Base-by-base conservation (phyloP, 768 basidiomycete species). In the Sarcodon sp. region DNA sequence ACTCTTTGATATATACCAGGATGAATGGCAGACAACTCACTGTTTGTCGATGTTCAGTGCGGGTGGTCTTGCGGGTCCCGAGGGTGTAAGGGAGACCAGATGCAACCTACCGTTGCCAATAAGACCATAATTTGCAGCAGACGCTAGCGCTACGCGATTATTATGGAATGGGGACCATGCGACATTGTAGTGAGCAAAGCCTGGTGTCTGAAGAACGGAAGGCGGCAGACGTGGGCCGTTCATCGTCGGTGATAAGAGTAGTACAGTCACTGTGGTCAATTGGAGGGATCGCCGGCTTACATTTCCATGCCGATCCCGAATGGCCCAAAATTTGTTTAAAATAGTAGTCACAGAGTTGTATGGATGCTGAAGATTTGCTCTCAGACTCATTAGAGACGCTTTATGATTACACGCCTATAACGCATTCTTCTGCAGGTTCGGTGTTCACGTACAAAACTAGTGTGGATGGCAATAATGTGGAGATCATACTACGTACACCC, bases 81-180 rank as follows among this genome's bases (percentile, higher is more conserved):
- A 68, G 2, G 37, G 12, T 21, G 61, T 64, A 16, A 80, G 64
- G 1, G 80, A 76, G 46, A 74, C 71, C 18, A 84, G 60, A 60
- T 83, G 85, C 38, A 97, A 60, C n/a, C 93, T 73, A 1, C 94
- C 94, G 64, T 96, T 97, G 21, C 94, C 94, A 33, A 97, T 87
- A 4, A 98, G 72, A 3, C 94, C 94, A 63, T 90, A 97, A 65
- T 97, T 94, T 27, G 91, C 87, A 0, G 89, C 74, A 6, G 87
- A 87, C 4, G 88, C 86, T 33, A 90, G 68, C 1, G 88, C 88
- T 38, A 90, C 60, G 34, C 83, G 76, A 12, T 73, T 69, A 18
- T 72, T 79, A 61, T 86, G 82, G 58, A 92, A 91, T 4, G 89
- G 88, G 0, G 89, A 92, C 84, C 87, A 91, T 10, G 83, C 77